Evolutionary conservation across 495 filamentous ascomycete species (phyloP), one percentile per base, ranked within the genome.

Genomic region (Chaetomium fimeti): DNA sequence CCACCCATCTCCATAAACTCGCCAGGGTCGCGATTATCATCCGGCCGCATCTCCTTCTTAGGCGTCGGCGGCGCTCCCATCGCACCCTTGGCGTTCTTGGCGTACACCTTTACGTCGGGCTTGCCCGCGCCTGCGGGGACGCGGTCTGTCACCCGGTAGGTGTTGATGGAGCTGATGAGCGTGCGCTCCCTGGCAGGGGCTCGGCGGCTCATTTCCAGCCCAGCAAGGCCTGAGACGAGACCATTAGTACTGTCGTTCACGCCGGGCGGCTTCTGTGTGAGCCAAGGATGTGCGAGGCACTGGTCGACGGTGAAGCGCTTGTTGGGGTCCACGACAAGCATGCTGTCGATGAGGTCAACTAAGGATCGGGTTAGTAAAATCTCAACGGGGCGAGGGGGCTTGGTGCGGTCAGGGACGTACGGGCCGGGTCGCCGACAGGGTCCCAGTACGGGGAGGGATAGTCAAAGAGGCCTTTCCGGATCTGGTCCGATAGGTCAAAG

Each of bases 381-480:
- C 32, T 12, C 6, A 28, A 49, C 28, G 29, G 52, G n/a, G 22
- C 15, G 13, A 18, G 15, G 8, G 3, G 47, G 11, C n/a, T 15
- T 12, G 32, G 7, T 8, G 16, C 9, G 29, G 24, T 28, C 2
- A n/a, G 7, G 2, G 74, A 36, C 80, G 75, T 73, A 82, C 79
- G 74, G 5, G 93, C 95, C 47, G 89, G 84, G 62, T 99, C 95
- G 62, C 87, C 89, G 63, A 99, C 88, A 5, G 88, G 85, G 75
- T 98, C 94, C 95, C 95, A 99, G 74, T 98, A 99, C 18, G 95
- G 95, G 2, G 91, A 93, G 2, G 95, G 95, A 67, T 97, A 99
- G 75, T 97, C 91, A 67, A 96, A 98, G 51, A 84, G 84, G 7
- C 89, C 95, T 72, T 84, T 82, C 72, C 89, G 90, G 76, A 99